phyloP scores from a whole-genome alignment of 1,139 yeast genomes.

The Blastobotrys ciferrii region DNA sequence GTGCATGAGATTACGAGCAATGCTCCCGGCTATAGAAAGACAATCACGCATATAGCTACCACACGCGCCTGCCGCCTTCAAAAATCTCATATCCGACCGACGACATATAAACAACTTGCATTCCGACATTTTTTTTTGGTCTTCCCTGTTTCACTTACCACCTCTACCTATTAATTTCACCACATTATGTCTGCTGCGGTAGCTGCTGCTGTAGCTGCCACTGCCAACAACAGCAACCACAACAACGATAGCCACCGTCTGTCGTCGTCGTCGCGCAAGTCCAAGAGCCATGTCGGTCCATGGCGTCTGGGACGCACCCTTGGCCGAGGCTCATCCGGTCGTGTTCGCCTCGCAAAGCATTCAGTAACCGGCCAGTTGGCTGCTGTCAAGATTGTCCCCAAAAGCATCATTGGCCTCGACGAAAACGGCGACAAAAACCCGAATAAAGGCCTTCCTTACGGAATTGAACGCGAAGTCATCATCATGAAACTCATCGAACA shows the following conservation, averaged over 20 bases:
- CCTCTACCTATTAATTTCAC: neutral
- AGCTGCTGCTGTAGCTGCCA: constrained; percentile 45
- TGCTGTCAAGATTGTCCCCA: constrained; percentile 95
- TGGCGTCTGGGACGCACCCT: constrained; percentile 94
- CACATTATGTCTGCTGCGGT: constrained; percentile 28
- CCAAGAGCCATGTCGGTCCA: constrained; percentile 84
- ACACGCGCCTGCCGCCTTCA: neutral
- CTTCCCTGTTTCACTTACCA: neutral
- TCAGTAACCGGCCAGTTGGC: constrained; percentile 82
- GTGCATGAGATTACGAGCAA: neutral
- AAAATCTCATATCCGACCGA: neutral
- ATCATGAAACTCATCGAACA: constrained; percentile 88
- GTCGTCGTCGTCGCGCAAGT: constrained; percentile 46
- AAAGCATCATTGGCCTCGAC: constrained; percentile 53
- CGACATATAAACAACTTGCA: neutral
- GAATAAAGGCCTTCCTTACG: constrained; percentile 70
- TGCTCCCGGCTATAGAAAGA: neutral
- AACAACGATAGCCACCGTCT: constrained; percentile 56
- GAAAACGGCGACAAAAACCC: constrained; percentile 33
- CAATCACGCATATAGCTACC: neutral
- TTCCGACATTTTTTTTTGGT: neutral
- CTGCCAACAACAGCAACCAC: no score
- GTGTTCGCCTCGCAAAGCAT: constrained; percentile 89
- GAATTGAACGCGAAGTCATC: constrained; percentile 94
- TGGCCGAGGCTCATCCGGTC: constrained; percentile 94